These are phyloP conservation scores for Ogataea nitratoaversa DNA, from an alignment of 805 yeast genomes.

Conservation along the genomic window DNA sequence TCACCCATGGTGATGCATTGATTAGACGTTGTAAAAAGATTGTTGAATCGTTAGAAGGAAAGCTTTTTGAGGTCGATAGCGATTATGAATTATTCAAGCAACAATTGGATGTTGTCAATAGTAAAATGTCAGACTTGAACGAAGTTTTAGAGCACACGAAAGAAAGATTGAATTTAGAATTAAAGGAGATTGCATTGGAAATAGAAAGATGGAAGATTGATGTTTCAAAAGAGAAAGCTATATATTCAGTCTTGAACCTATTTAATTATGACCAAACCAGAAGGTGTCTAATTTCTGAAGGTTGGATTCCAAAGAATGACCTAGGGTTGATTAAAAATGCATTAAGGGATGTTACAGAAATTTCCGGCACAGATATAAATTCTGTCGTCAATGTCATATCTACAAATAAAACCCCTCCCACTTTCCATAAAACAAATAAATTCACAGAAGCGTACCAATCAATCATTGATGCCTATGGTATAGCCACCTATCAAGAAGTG, in stretches of 20 bases:
- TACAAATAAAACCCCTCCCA: constrained; percentile 68
- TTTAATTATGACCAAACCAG: constrained; percentile 81
- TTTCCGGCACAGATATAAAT: constrained; percentile 39
- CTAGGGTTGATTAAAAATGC: constrained; percentile 60
- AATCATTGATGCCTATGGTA: constrained; percentile 74
- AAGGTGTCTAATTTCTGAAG: constrained; percentile 87
- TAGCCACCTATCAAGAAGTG: constrained; percentile 70
- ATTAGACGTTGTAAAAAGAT: constrained; percentile 69
- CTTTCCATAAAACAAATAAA: constrained; percentile 66
- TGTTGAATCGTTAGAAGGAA: constrained; percentile 86
- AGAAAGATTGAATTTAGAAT: constrained; percentile 69
- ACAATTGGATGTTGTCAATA: constrained; percentile 48
- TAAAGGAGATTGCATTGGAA: constrained; percentile 71
- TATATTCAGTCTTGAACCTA: constrained; percentile 71
- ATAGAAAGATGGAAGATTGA: constrained; percentile 69
- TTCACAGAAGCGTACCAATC: constrained; percentile 66
- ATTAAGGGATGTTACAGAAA: constrained; percentile 58
- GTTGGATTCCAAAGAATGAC: constrained; percentile 90
- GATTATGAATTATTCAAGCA: constrained; percentile 37
- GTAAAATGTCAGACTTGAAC: constrained; percentile 33
- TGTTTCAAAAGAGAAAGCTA: constrained; percentile 75
- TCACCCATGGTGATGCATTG: constrained; percentile 83
- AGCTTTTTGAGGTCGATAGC: constrained; percentile 55
- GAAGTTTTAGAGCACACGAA: constrained; percentile 63
- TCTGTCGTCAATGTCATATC: constrained; percentile 56